Base-by-base conservation (phyloP, 192 early-diverging fungal genomes). In the Ambispora gerdemannii region DNA sequence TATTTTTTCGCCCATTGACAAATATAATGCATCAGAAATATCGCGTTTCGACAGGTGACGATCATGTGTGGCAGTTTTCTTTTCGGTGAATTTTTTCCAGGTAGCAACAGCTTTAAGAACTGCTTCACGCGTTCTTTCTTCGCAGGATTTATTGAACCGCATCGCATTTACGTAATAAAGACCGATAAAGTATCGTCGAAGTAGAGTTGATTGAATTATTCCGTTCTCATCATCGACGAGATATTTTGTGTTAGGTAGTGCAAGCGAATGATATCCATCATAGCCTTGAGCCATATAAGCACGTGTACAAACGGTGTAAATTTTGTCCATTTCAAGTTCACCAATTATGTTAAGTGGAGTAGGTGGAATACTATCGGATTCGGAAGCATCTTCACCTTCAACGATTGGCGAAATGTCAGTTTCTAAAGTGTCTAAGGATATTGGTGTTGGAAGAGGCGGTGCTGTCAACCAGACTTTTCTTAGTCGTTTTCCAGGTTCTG, bases 201-300 rank as follows among this genome's bases (percentile, higher is more conserved):
- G 79, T 20, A 90, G 56, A 19, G 85, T 80, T 6, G 83, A 75
- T 22, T 88, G 75, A 7, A 82, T 72, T 24, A 90, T 75, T 3
- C 88, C 87, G 67, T 79, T 83, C 55, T 89, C 88, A 34, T 88
- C 81, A 61, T 88, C 88, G 2, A 90, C 74, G 2, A 90, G 11
- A 28, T 75, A 61, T 55, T 85, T 70, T 33, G 82, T 77, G 7
- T 74, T 72, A 4, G 73, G 68, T 19, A 68, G 49, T 15, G 67
- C 77, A 24, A 90, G 67, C 10, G 76, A 70, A 0, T 63, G 74
- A 65, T 80, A 90, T 1, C 88, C 88, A 62, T 90, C 88, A 65
- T 84, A 81, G 1, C 88, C 88, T 3, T 67, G 65, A 65, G 85
- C 86, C 81, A 90, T 76, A 74, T 90, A 89, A 58, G 78, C 65